Evolutionary conservation across 805 yeast genomes (phyloP), one percentile per base, ranked within the genome.

Genomic region (Alloascoidea africana): DNA sequence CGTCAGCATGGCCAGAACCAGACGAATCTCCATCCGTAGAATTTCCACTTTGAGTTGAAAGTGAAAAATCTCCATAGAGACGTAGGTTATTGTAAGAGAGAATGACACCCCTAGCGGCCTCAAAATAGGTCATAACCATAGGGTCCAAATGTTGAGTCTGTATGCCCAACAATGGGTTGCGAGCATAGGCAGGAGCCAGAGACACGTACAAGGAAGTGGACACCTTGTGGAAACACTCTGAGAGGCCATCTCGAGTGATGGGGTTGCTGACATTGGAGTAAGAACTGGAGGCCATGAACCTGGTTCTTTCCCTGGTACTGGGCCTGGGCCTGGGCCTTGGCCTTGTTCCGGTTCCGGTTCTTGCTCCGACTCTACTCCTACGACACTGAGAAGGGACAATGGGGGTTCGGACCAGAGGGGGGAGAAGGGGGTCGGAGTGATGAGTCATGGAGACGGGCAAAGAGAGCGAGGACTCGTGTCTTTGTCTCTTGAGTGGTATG

Each of bases 121-220:
- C 58, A 46, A 70, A 79, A 54, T 79, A 84, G 33, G 81, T 74
- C 94, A 91, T 84, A 18, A 91, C 63, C 57, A 91, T 63, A 3
- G 91, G 86, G 51, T 91, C 95, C 44, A 91, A 60, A 59, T 91
- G 97, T 60, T 89, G 96, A 18, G 75, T 67, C 55, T 74, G 73
- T 44, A 91, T 68, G 33, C 97, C 99, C 42, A 72, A 73, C 13
- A 78, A 52, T 4, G 96, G 94, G 37, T 67, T 62, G 33, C 65
- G 62, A 30, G 76, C 52, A 57, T 77, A 82, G 38, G 73, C 63
- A 38, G 99, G 98, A 3, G 99, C 96, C 38, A 91, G 55, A 5
- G 95, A 85, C 4, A 86, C 75, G 52, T 87, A 85, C 54, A 91
- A 54, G 13, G 73, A 60, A 2, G 80, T 60, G 38, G 68, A 62